Evolutionary conservation across 2,329 filamentous ascomycete species (phyloP), one percentile per base, ranked within the genome.

Genomic region (Mycosphaerella sp.): DNA sequence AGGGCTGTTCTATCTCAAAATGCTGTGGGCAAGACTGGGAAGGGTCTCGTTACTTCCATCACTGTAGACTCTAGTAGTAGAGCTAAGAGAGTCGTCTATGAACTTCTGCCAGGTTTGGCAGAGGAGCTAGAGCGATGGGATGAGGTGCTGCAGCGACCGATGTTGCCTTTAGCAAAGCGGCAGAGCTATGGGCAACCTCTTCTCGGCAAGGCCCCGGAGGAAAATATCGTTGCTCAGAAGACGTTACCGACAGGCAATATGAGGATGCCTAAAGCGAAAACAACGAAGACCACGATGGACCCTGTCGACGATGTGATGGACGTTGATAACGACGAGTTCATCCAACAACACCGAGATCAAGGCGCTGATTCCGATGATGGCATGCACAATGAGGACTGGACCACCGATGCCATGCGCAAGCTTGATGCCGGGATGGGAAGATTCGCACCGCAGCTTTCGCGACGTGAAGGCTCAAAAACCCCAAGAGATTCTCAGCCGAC

Each of bases 121-220:
- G 51, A 61, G 2, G 54, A 46, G 41, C 43, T 63, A 31, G 56
- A 60, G 34, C 59, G 54, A 6, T 66, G 67, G 67, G 61, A 65
- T 54, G 54, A 60, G 34, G 48, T 53, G 36, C 55, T 62, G 40
- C 56, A 62, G 50, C 45, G 54, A 49, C 59, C 59, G 12, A 44
- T n/a, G 10, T 48, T 14, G 26, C 51, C 45, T 14, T 8, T 17
- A 11, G n/a, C 10, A 23, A 36, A 9, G n/a, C 50, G 41, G 11
- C 32, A 26, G 34, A 23, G 31, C 21, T 14, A 51, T 23, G 29
- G 4, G 8, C 36, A 14, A 38, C 38, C 2, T 4, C 14, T 23
- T 36, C 42, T 11, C 14, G 23, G 38, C 10, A 50, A 29, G 40
- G 48, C 40, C 3, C 17, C 26, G 12, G 21, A 41, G 36, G 29